phyloP scores from a whole-genome alignment of 768 basidiomycete species.

The Leccinum longicurvipes region DNA sequence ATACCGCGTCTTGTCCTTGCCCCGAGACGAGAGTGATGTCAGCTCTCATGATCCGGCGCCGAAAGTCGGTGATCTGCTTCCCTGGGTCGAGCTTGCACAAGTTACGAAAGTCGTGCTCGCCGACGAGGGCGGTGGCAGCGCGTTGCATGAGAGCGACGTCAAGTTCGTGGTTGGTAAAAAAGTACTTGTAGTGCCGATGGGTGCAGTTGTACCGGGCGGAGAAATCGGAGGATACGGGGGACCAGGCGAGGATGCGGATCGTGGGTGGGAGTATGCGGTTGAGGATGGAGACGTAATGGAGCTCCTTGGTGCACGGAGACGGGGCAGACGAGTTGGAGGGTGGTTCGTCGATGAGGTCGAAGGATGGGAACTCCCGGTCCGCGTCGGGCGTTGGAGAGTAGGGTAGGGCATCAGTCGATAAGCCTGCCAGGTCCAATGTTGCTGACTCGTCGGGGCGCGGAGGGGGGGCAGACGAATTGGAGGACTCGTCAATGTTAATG shows the following conservation, averaged over 20 bases:
- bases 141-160: conserved; percentile 73
- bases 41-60: conserved; percentile 63
- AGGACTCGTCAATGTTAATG: too few relatives aligned
- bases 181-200: conserved; percentile 96
- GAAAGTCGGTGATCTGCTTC: conserved; percentile 86
- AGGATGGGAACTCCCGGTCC: conserved; percentile 17
- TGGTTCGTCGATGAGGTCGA: conserved; percentile 39
- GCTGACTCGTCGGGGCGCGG: too few relatives aligned
- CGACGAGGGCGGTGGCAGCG: conserved; percentile 69
- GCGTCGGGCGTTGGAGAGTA: conserved; percentile 2
- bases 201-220: conserved; percentile 87
- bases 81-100: conserved; percentile 89
- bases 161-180: conserved; percentile 71
- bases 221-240: conserved; percentile 74
- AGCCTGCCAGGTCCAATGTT: not conserved
- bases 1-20: conserved; percentile 35
- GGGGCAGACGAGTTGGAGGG: conserved; percentile 33
- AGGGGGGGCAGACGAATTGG: too few relatives aligned
- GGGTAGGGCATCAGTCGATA: not conserved
- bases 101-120: conserved; percentile 94
- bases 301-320: conserved; percentile 42
- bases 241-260: conserved; percentile 92
- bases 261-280: conserved; percentile 88
- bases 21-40: conserved; percentile 49
- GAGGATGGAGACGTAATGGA: conserved; percentile 74